These are phyloP conservation scores for Sporobolus alterniflorus DNA, from an alignment of 202 grass and related monocot species.

Conservation along the genomic window DNA sequence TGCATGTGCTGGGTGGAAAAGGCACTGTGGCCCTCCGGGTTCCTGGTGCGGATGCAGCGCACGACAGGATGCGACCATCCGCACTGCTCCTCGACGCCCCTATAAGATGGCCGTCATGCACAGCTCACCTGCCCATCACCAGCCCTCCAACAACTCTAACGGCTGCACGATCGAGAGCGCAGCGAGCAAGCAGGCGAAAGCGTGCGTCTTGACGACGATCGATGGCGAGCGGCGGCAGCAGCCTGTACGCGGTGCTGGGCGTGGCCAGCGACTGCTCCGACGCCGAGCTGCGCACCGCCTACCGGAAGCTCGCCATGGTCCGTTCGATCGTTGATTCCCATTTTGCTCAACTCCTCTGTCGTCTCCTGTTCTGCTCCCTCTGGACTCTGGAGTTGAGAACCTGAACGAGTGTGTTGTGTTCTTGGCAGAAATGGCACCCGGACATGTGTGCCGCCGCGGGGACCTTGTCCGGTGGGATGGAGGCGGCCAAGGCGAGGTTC, in stretches of 20 bases:
- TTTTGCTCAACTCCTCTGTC: background rate
- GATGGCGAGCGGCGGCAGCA: conserved; percentile 32
- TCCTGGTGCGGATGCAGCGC: conserved; percentile 41
- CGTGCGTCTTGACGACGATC: background rate
- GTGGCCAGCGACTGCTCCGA: conserved; percentile 83
- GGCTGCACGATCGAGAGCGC: background rate
- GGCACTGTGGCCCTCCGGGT: background rate
- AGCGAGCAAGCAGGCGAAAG: too few relatives aligned
- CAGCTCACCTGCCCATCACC: background rate
- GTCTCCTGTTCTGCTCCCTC: background rate
- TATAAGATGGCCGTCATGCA: conserved; percentile 39
- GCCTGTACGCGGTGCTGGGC: conserved; percentile 79
- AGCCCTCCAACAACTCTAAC: background rate
- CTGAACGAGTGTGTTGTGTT: background rate
- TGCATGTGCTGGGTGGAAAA: too few relatives aligned
- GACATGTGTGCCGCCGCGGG: conserved; percentile 68
- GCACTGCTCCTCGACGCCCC: background rate
- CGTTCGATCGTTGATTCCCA: background rate
- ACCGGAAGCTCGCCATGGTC: conserved; percentile 91
- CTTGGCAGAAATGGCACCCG: conserved; percentile 84
- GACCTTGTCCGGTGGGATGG: conserved; percentile 31
- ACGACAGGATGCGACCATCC: background rate
- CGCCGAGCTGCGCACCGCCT: conserved; percentile 75
- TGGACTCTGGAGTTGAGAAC: background rate
- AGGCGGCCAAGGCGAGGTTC: conserved; percentile 78